Conservation (phyloP, 176 grass and related monocot genomes). For the Triticum monococcum region DNA sequence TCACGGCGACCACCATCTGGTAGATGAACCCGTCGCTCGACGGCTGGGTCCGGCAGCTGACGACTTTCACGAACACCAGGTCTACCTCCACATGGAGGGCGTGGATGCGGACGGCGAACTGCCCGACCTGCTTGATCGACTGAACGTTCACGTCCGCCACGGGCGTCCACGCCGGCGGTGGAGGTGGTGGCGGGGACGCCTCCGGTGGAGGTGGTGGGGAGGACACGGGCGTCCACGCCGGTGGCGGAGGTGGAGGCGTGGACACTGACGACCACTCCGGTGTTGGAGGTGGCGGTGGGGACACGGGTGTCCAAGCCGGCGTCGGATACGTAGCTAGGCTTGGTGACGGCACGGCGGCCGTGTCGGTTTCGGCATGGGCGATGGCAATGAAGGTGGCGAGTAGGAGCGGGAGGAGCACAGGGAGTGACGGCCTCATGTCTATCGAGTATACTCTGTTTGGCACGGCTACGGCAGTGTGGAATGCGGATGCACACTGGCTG, state of each 20-base stretch:
- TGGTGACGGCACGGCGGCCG: background rate
- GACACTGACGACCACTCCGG: too few species aligned
- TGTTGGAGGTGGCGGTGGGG: background rate
- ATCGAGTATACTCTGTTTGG: background rate
- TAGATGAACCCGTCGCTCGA: constrained; percentile 29
- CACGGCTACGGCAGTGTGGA: background rate
- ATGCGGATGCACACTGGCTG: background rate
- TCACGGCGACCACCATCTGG: constrained; percentile 18
- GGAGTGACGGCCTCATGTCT: background rate
- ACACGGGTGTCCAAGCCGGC: background rate
- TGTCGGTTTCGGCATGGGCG: background rate
- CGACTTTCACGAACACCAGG: background rate
- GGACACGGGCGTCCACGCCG: background rate
- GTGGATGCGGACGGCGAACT: constrained; percentile 32
- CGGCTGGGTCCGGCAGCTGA: constrained; percentile 32
- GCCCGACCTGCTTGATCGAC: constrained; percentile 21
- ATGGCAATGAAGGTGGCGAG: background rate
- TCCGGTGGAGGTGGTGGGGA: background rate
- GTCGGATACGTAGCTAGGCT: background rate
- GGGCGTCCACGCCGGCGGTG: constrained; percentile 16
- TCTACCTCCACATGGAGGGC: background rate
- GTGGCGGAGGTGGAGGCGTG: background rate
- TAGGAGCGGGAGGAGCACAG: background rate
- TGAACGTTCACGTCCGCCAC: constrained; percentile 23
- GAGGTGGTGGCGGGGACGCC: background rate